Base-by-base conservation (phyloP, 1,284 basidiomycete genomes). In the Cutaneotrichosporon sp. region DNA sequence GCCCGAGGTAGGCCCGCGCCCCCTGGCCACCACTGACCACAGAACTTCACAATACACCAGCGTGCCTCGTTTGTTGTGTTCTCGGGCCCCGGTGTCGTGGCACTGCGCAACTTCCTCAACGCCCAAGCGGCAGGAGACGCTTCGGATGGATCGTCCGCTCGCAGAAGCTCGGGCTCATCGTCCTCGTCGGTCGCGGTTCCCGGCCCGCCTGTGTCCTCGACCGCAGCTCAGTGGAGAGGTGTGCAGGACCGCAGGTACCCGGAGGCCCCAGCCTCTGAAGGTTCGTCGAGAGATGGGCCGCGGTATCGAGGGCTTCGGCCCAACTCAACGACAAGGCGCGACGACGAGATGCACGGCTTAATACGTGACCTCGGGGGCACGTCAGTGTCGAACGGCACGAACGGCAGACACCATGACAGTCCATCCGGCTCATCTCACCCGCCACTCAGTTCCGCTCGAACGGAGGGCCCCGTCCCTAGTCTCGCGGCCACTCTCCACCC, bases 61-160 rank as follows among this genome's bases (percentile, higher is more conserved):
- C 87, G 92, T 54, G 83, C 87, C n/a, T 87, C 92, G 2, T 99
- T 99, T 76, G 99, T 97, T 77, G 97, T 99, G 13, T 99, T 93
- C 80, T 95, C 93, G 5, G 93, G 93, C 42, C 89, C 89, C 67
- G 94, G 95, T 6, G 91, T 99, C 1, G 82, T 85, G 22, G 88
- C 93, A 58, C 84, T 99, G 33, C 85, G 95, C 43, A 82, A 86
- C 25, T 95, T 88, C 75, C 81, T 97, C 10, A 73, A 76, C 53
- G 57, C 67, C 6, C 63, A 59, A 46, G 31, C 51, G 25, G 34
- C 36, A 20, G 42, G 42, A 18, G 56, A 56, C 5, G 29, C 20
- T 1, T 59, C 62, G 1, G 62, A 63, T 13, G 58, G 27, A 6
- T 54, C 58, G 13, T 63, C 57, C 7, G 33, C 57, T 9, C 42